These are phyloP conservation scores for Blastosporella zonata DNA, from an alignment of 1,284 basidiomycete species.

Conservation along the genomic window DNA sequence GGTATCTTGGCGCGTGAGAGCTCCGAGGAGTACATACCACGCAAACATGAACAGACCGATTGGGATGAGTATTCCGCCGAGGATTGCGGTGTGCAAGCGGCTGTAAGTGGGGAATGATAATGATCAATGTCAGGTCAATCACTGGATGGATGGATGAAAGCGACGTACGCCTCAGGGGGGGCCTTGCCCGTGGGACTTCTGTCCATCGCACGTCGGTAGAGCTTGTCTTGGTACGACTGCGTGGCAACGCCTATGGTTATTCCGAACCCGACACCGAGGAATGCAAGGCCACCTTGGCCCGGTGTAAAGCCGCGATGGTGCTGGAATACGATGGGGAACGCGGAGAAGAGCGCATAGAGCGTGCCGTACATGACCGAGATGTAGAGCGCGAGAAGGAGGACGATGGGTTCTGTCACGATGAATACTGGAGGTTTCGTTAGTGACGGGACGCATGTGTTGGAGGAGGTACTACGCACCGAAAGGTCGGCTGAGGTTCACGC, in stretches of 20 bases:
- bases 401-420: constrained; percentile 67
- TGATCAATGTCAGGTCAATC: constrained; percentile 16
- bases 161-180: constrained; percentile 56
- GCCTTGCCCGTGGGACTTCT: constrained; percentile 49
- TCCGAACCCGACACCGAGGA: constrained; percentile 64
- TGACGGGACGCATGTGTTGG: not conserved
- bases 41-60: constrained; percentile 66
- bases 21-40: constrained; percentile 26
- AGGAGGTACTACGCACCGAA: constrained; percentile 42
- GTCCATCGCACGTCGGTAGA: constrained; percentile 53
- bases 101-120: constrained; percentile 29
- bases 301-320: constrained; percentile 56
- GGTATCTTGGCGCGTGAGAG: not conserved
- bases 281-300: constrained; percentile 60
- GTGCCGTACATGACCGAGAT: constrained; percentile 65
- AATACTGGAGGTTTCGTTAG: constrained; percentile 40
- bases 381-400: constrained; percentile 64
- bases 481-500: constrained; percentile 53
- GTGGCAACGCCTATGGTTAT: constrained; percentile 51
- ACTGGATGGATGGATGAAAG: not conserved
- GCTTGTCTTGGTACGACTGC: constrained; percentile 52
- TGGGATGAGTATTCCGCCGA: constrained; percentile 54
- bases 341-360: constrained; percentile 57
- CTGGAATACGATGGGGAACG: constrained; percentile 63
- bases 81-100: constrained; percentile 54